Conservation (phyloP, 129 eudicot genomes). For the Silybum marianum region DNA sequence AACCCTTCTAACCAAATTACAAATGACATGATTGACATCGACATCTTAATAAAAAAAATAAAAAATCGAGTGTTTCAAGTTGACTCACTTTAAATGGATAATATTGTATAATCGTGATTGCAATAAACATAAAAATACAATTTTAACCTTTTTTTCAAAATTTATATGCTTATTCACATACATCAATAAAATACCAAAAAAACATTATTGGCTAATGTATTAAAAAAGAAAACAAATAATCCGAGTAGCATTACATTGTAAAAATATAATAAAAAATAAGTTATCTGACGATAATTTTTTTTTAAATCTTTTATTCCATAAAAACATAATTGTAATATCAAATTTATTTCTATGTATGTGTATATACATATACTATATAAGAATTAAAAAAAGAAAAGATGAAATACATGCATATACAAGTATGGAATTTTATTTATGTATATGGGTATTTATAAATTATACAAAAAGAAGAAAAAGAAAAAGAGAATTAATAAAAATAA, state of each 20-base stretch:
- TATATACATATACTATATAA: too few relatives aligned
- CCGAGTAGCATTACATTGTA: too few relatives aligned
- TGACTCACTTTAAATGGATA: slow-evolving; percentile 19
- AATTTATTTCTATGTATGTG: too few relatives aligned
- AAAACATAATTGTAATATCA: too few relatives aligned
- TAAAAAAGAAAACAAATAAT: too few relatives aligned
- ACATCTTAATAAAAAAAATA: background rate
- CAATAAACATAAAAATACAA: slow-evolving; percentile 3
- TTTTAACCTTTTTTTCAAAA: background rate
- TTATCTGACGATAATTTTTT: too few relatives aligned
- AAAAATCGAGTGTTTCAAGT: background rate
- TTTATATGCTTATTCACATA: background rate
- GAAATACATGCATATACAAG: slow-evolving; percentile 25
- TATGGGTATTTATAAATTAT: background rate
- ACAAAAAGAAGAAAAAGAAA: slow-evolving; percentile 1
- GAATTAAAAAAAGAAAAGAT: background rate
- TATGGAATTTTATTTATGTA: slow-evolving; percentile 28
- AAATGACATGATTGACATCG: background rate
- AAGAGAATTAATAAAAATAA: background rate
- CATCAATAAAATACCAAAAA: slow-evolving; percentile 11
- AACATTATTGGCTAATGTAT: background rate
- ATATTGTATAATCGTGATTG: background rate
- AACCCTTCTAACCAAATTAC: slow-evolving; percentile 4
- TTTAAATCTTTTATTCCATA: too few relatives aligned
- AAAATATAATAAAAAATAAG: too few relatives aligned